phyloP scores from a whole-genome alignment of 805 yeast genomes.

The Saccharomycopsis microspora region DNA sequence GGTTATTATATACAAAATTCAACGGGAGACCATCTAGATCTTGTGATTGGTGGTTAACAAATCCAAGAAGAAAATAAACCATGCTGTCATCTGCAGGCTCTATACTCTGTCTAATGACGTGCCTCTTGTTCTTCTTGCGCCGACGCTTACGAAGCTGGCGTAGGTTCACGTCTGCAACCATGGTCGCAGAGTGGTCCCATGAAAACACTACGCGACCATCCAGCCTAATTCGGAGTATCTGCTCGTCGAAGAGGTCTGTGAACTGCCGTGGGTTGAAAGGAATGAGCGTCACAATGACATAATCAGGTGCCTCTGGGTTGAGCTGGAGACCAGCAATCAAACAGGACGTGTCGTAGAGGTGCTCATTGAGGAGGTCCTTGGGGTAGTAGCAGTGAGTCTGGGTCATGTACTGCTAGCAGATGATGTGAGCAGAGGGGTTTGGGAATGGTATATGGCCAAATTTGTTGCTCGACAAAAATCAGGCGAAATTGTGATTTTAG shows the following conservation, averaged over 20 bases:
- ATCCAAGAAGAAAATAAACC: conserved; percentile 10
- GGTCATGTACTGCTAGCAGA: neutral
- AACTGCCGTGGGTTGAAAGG: conserved; percentile 14
- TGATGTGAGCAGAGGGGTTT: no score
- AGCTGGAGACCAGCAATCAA: conserved; percentile 12
- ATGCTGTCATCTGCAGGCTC: neutral
- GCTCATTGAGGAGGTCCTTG: conserved; percentile 11
- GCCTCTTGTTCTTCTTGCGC: neutral
- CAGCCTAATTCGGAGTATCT: neutral
- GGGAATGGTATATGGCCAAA: no score
- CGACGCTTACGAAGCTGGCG: neutral
- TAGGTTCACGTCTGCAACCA: neutral
- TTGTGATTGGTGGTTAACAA: conserved; percentile 9
- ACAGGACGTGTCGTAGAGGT: conserved; percentile 13
- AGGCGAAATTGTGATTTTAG: no score
- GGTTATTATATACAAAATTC: conserved; percentile 12
- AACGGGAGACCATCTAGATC: conserved; percentile 1
- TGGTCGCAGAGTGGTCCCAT: neutral
- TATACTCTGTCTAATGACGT: neutral
- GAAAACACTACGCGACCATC: neutral
- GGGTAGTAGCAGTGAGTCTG: conserved; percentile 15
- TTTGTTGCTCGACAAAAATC: no score
- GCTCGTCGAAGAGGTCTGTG: conserved; percentile 1
- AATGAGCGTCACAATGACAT: conserved; percentile 12
- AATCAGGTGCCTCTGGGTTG: conserved; percentile 5